phyloP scores from a whole-genome alignment of 768 basidiomycete species.

The Melanogaster broomeanus region DNA sequence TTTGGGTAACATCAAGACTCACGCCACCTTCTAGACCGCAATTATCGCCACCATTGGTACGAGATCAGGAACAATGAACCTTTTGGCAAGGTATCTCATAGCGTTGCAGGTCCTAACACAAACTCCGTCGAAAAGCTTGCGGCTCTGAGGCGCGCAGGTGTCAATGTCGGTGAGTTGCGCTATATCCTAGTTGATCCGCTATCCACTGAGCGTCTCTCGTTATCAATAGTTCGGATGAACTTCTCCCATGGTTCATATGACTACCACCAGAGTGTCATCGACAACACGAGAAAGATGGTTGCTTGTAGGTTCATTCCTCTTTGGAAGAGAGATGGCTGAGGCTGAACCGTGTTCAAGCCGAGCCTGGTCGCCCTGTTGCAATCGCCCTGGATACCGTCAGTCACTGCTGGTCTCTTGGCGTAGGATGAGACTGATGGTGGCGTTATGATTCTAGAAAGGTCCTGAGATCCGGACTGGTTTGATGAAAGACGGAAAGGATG shows the following conservation, averaged over 20 bases:
- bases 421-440: not conserved
- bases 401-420: constrained; percentile 11
- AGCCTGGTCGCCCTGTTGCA: constrained; percentile 87
- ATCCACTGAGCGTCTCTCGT: constrained; percentile 8
- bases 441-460: constrained; percentile 71
- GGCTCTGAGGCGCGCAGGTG: constrained; percentile 85
- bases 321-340: not conserved
- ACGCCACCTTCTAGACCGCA: constrained; percentile 65
- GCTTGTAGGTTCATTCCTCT: constrained; percentile 49
- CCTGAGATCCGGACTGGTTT: constrained; percentile 98
- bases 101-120: constrained; percentile 79
- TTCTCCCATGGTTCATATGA: constrained; percentile 99
- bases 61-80: constrained; percentile 16
- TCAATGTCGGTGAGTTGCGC: constrained; percentile 86
- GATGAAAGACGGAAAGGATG: constrained; percentile 85
- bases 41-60: constrained; percentile 98
- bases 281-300: constrained; percentile 90
- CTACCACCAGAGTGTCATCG: constrained; percentile 98
- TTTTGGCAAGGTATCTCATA: constrained; percentile 6
- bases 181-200: not conserved
- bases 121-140: constrained; percentile 88
- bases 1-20: not conserved
- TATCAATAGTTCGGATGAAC: constrained; percentile 92
- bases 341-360: constrained; percentile 35
- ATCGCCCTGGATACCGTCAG: constrained; percentile 96